Conservation (phyloP, 495 filamentous ascomycete species). For the Letharia columbiana region DNA sequence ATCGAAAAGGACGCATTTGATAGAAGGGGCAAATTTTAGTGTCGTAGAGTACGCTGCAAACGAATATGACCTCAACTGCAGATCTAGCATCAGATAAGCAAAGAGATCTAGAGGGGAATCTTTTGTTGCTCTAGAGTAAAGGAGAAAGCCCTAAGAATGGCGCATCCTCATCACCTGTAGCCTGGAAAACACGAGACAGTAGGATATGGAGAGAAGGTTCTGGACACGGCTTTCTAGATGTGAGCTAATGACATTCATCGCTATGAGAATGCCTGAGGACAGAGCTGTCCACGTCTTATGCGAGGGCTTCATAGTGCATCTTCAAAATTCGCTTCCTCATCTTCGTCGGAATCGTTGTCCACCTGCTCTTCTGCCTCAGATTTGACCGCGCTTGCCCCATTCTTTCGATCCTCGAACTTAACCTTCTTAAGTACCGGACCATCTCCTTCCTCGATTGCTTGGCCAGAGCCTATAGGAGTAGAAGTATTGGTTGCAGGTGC, state of each 20-base stretch:
- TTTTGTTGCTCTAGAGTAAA: not conserved
- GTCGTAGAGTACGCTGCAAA: too few relatives aligned
- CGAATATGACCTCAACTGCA: too few relatives aligned
- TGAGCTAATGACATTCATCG: not conserved
- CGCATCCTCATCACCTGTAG: not conserved
- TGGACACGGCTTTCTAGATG: not conserved
- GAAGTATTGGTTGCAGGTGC: constrained; percentile 36
- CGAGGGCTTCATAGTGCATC: constrained; percentile 28
- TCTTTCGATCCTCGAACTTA: constrained; percentile 29
- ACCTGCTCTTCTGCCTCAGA: constrained; percentile 23
- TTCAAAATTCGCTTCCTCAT: constrained; percentile 44
- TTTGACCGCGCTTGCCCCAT: constrained; percentile 9
- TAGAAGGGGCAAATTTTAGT: too few relatives aligned
- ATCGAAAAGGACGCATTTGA: too few relatives aligned
- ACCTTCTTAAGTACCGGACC: constrained; percentile 39
- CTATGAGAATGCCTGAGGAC: not conserved
- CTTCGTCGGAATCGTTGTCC: constrained; percentile 43
- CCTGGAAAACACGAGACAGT: not conserved
- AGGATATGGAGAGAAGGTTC: not conserved
- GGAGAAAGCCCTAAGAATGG: not conserved
- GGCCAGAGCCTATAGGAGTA: constrained; percentile 34
- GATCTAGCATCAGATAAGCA: too few relatives aligned
- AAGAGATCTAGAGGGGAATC: too few relatives aligned
- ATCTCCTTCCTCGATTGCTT: constrained; percentile 22
- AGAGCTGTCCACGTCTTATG: not conserved